A percentile compares a stretch with the other conserved stretches of the same genome.
These are phyloP conservation scores for Elongisporangium anandrum DNA, from an alignment of 352 stramenopile species.

Conservation along the genomic window DNA sequence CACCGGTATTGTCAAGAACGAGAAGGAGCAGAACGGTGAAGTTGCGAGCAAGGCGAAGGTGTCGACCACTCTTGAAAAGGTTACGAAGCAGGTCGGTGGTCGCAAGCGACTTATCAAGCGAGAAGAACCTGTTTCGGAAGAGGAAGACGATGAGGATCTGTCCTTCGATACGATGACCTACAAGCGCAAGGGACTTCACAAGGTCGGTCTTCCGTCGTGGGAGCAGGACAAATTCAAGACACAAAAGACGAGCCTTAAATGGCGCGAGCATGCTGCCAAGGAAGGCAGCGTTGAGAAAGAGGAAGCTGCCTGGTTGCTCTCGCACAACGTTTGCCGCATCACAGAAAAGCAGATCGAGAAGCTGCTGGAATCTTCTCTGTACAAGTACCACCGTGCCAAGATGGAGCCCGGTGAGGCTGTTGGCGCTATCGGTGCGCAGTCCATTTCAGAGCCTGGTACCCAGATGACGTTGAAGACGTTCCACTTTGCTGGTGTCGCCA, in stretches of 20 bases:
- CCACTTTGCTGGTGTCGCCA: slow-evolving; percentile 99
- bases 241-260: slow-evolving; percentile 35
- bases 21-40: slow-evolving; percentile 15
- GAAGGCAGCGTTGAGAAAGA: slow-evolving; percentile 56
- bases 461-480: slow-evolving; percentile 99
- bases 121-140: slow-evolving; percentile 18
- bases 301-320: slow-evolving; percentile 73
- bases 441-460: slow-evolving; percentile 94
- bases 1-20: slow-evolving; percentile 10
- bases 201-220: slow-evolving; percentile 55
- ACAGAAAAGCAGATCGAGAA: slow-evolving; percentile 77
- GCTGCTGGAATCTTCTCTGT: slow-evolving; percentile 69
- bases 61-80: slow-evolving; percentile 58
- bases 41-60: slow-evolving; percentile 34
- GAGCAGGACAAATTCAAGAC: slow-evolving; percentile 57
- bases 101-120: slow-evolving; percentile 53
- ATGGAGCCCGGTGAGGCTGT: slow-evolving; percentile 96
- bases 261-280: slow-evolving; percentile 44
- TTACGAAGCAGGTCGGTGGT: slow-evolving; percentile 27
- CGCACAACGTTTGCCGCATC: slow-evolving; percentile 91
- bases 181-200: slow-evolving; percentile 64
- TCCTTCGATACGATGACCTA: slow-evolving; percentile 43
- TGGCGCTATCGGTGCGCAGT: slow-evolving; percentile 96
- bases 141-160: slow-evolving; percentile 47
- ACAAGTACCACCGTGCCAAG: slow-evolving; percentile 83